These are phyloP conservation scores for Globisporangium mamillatum DNA, from an alignment of 352 stramenopile species.

Conservation along the genomic window DNA sequence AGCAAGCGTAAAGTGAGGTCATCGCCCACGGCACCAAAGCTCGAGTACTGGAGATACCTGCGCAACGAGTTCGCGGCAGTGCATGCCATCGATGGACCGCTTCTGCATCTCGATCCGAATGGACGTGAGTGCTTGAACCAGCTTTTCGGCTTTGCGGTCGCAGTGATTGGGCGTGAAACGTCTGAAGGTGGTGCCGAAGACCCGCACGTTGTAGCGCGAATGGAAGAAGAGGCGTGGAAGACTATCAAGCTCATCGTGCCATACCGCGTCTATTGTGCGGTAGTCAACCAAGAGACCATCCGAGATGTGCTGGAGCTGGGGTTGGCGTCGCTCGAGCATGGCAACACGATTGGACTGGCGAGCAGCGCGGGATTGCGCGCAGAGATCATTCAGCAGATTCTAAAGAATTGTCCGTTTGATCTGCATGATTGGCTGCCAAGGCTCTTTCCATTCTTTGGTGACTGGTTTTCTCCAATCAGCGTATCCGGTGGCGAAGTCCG, in stretches of 20 bases:
- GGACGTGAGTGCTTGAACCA: conserved; percentile 56
- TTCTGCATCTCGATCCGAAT: conserved; percentile 73
- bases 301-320: conserved; percentile 57
- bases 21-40: conserved; percentile 27
- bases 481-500: conserved; percentile 21
- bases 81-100: conserved; percentile 44
- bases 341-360: conserved; percentile 6
- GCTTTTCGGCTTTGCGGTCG: conserved; percentile 52
- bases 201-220: conserved; percentile 18
- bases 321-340: conserved; percentile 44
- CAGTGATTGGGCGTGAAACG: conserved; percentile 41
- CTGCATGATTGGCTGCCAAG: conserved; percentile 40
- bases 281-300: conserved; percentile 49
- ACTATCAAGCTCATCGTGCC: conserved; percentile 51
- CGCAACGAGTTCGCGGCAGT: conserved; percentile 56
- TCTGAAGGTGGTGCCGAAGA: conserved; percentile 25
- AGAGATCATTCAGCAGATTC: conserved; percentile 37
- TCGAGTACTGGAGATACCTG: conserved; percentile 59
- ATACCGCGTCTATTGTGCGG: conserved; percentile 65
- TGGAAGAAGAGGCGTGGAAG: conserved; percentile 76
- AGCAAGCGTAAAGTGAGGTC: conserved; percentile 29
- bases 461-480: conserved; percentile 46
- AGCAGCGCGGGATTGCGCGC: conserved; percentile 22
- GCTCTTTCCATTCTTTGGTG: conserved; percentile 39
- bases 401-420: conserved; percentile 65